These are phyloP conservation scores for Balakata baccata DNA, from an alignment of 345 rosid genomes.

Conservation along the genomic window DNA sequence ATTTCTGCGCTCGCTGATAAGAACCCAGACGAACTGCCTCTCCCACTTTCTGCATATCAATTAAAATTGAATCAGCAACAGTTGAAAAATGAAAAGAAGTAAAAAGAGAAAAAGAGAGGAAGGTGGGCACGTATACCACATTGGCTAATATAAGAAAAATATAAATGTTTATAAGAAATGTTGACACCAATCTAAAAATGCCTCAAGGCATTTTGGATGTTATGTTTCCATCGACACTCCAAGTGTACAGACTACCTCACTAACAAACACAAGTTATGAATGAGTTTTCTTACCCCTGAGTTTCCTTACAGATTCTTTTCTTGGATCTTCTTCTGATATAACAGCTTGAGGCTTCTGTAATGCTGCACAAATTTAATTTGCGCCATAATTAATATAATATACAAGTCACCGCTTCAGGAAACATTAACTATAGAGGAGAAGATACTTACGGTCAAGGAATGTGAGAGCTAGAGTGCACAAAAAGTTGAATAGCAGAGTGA, in stretches of 20 bases:
- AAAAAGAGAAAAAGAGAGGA: too few species aligned
- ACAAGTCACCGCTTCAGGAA: background rate
- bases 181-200: too few species aligned
- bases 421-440: background rate
- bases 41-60: slow-evolving; percentile 1
- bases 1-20: background rate
- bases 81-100: too few species aligned
- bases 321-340: slow-evolving; percentile 24
- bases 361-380: slow-evolving; percentile 36
- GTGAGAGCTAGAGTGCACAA: slow-evolving; percentile 45
- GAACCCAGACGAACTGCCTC: background rate
- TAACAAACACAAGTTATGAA: background rate
- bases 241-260: background rate
- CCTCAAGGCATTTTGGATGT: too few species aligned
- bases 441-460: slow-evolving; percentile 52
- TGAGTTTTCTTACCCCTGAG: background rate
- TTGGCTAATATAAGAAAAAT: too few species aligned
- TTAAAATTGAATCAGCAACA: background rate
- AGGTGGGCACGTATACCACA: too few species aligned
- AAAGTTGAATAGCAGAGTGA: slow-evolving; percentile 42
- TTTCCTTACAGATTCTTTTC: background rate
- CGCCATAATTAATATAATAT: background rate
- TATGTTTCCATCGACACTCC: too few species aligned
- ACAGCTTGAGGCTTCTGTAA: slow-evolving; percentile 46
- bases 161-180: too few species aligned